Evolutionary conservation across 345 rosid species (phyloP).

Genomic region (Bruguiera sexangula): DNA sequence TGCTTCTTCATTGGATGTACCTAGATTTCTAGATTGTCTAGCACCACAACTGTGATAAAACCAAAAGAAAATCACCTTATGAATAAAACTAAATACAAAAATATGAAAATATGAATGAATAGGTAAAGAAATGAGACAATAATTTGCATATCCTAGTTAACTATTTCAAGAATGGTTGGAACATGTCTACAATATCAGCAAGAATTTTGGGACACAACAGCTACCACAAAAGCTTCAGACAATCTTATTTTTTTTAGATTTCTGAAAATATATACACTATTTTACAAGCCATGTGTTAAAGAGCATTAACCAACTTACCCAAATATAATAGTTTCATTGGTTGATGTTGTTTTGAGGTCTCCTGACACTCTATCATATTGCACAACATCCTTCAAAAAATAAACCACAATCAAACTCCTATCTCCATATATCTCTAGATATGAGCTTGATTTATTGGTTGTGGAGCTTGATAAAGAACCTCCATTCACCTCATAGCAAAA

Average conservation of each 20-base stretch:
- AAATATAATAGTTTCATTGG: constrained; percentile 85
- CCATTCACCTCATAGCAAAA: constrained; percentile 71
- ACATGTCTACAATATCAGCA: neutral
- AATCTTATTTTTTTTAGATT: too few species aligned
- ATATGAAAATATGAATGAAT: too few species aligned
- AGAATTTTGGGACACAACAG: neutral
- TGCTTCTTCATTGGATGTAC: too few species aligned
- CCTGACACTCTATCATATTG: constrained; percentile 86
- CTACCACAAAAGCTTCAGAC: too few species aligned
- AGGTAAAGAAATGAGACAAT: too few species aligned
- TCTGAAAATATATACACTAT: too few species aligned
- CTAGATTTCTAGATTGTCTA: too few species aligned
- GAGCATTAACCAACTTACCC: constrained; percentile 49
- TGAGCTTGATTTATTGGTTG: constrained; percentile 68
- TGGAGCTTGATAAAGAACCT: constrained; percentile 73
- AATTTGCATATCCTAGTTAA: too few species aligned
- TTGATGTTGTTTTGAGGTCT: constrained; percentile 67
- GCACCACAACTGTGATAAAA: too few species aligned
- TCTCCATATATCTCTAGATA: constrained; percentile 92
- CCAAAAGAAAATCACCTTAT: too few species aligned
- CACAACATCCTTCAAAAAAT: constrained; percentile 72
- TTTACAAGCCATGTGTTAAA: neutral
- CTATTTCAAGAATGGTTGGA: neutral
- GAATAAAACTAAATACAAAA: too few species aligned
- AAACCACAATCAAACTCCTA: constrained; percentile 90